Percentiles rank a stretch among this genome's conserved stretches.
Evolutionary conservation across 805 yeast genomes (phyloP).

Genomic region (Candida takata): DNA sequence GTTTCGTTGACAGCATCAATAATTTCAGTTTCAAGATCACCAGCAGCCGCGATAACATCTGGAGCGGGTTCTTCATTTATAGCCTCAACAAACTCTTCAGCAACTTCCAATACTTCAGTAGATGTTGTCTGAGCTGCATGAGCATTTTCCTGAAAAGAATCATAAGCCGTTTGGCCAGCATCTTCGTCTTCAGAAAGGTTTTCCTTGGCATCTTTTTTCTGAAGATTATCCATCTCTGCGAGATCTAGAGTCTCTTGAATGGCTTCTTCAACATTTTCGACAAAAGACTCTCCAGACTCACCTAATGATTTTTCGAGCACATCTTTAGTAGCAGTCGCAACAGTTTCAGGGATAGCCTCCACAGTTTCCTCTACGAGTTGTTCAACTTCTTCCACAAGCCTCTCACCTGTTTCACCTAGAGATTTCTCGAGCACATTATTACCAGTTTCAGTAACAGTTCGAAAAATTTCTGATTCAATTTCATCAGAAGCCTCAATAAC

Average conservation of each 20-base stretch:
- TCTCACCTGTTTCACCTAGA: slow-evolving; percentile 1
- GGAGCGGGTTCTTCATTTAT: neutral
- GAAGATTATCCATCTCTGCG: no score
- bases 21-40: neutral
- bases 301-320: slow-evolving; percentile 1
- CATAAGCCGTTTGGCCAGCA: no score
- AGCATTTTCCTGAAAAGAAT: no score
- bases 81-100: neutral
- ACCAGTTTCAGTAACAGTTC: neutral
- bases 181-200: no score
- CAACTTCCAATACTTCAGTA: no score
- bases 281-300: neutral
- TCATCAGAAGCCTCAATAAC: neutral
- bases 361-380: neutral
- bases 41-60: neutral
- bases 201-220: no score
- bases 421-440: neutral
- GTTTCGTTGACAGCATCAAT: neutral
- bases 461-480: neutral
- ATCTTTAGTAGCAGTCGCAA: neutral
- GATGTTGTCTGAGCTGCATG: no score
- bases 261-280: neutral
- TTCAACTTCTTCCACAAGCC: neutral
- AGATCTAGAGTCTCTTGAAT: neutral
- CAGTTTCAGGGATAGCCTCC: no score